Evolutionary conservation across 2,329 filamentous ascomycete species (phyloP).

Genomic region (Hortaea werneckii): DNA sequence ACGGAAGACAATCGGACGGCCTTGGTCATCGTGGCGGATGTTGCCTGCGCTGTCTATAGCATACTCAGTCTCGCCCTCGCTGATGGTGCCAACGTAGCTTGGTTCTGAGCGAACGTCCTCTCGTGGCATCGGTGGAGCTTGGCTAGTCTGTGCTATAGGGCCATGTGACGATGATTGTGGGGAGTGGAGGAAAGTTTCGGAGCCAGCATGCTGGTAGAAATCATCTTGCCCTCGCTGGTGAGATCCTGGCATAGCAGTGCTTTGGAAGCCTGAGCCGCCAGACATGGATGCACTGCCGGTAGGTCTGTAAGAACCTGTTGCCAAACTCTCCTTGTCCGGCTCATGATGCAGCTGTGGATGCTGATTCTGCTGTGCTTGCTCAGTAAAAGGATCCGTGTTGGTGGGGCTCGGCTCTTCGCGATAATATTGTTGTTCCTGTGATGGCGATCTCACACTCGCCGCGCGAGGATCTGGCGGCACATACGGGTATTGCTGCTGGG

Average conservation of each 20-base stretch:
- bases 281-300: background rate
- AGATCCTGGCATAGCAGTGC: background rate
- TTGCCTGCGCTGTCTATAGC: conserved; percentile 52
- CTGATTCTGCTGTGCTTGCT: conserved; percentile 27
- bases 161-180: conserved; percentile 12
- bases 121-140: conserved; percentile 24
- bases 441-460: conserved; percentile 17
- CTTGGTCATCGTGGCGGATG: conserved; percentile 51
- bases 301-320: conserved; percentile 22
- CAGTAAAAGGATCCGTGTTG: conserved; percentile 53
- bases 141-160: background rate
- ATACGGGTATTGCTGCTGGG: conserved; percentile 20
- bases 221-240: conserved; percentile 12
- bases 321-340: conserved; percentile 25
- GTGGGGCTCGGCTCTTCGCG: conserved; percentile 46
- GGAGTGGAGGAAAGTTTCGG: conserved; percentile 21
- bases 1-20: conserved; percentile 48
- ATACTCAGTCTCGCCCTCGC: conserved; percentile 65
- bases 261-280: background rate
- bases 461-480: conserved; percentile 12
- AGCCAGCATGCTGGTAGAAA: conserved; percentile 39
- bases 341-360: conserved; percentile 27
- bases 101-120: conserved; percentile 15
- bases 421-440: conserved; percentile 36
- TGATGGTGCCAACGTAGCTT: conserved; percentile 36